phyloP scores from a whole-genome alignment of 2,329 filamentous ascomycete genomes.

The Fusarium continuum region DNA sequence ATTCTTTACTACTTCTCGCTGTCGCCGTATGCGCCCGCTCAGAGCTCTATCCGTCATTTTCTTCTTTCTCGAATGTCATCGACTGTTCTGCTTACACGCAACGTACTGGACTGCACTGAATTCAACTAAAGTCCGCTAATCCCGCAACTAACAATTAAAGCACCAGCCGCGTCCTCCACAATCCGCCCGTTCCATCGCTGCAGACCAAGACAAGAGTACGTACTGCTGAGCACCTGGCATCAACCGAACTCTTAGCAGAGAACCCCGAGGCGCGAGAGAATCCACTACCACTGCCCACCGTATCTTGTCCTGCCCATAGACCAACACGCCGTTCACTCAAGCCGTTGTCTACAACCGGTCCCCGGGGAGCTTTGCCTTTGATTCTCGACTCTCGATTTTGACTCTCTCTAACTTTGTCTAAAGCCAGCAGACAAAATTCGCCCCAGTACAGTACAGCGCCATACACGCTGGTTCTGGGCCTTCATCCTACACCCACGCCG shows the following conservation, averaged over 20 bases:
- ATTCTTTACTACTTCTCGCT: constrained; percentile 8
- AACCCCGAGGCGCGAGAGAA: constrained; percentile 10
- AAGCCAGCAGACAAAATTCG: constrained; percentile 4
- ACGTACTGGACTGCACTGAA: not conserved
- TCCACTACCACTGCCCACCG: too few relatives aligned
- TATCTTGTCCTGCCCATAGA: too few relatives aligned
- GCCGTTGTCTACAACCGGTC: constrained; percentile 19
- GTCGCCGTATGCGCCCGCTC: constrained; percentile 18
- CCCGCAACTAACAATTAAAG: constrained; percentile 25
- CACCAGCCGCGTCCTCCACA: constrained; percentile 20
- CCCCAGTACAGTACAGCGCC: constrained; percentile 12
- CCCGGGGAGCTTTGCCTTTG: constrained; percentile 3
- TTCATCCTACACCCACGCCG: constrained; percentile 38
- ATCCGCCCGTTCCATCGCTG: constrained; percentile 1
- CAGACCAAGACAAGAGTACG: constrained; percentile 3
- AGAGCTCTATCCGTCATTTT: constrained; percentile 21
- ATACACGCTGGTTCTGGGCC: constrained; percentile 38
- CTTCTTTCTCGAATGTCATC: constrained; percentile 10
- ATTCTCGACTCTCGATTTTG: constrained; percentile 2
- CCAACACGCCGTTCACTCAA: constrained; percentile 30
- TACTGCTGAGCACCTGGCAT: constrained; percentile 2
- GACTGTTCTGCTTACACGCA: constrained; percentile 21
- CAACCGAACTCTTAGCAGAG: not conserved
- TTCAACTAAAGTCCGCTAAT: constrained; percentile 29
- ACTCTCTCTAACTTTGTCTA: not conserved